These are phyloP conservation scores for Glycine soja DNA, from an alignment of 306 rosid species.

Conservation along the genomic window DNA sequence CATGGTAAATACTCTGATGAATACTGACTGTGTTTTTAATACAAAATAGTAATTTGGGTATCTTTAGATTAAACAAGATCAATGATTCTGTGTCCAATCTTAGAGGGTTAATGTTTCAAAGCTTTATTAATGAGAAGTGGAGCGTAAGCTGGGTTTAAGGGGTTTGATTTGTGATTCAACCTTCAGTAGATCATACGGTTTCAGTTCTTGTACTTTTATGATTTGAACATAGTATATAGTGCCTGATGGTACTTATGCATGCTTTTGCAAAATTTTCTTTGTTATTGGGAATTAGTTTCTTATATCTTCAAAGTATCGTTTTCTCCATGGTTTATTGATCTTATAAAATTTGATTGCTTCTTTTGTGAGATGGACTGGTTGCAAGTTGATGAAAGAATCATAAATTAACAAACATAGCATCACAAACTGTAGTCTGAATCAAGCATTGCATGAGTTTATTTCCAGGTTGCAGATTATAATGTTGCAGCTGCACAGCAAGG, in stretches of 20 bases:
- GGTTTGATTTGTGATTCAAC: conserved; percentile 17
- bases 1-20: conserved; percentile 58
- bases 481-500: conserved; percentile 98
- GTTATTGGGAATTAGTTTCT: conserved; percentile 21
- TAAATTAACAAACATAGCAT: conserved; percentile 16
- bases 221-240: conserved; percentile 15
- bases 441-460: conserved; percentile 22
- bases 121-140: conserved; percentile 23
- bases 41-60: conserved; percentile 15
- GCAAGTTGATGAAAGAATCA: conserved; percentile 31
- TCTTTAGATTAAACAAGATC: conserved; percentile 14
- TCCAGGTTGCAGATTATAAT: conserved; percentile 93
- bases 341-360: conserved; percentile 9
- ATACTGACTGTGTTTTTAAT: conserved; percentile 13
- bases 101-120: conserved; percentile 11
- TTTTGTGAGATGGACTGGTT: conserved; percentile 2
- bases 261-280: conserved; percentile 15
- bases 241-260: background rate
- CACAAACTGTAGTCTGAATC: conserved; percentile 35
- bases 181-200: conserved; percentile 22
- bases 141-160: background rate
- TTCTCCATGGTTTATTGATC: conserved; percentile 8
- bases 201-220: conserved; percentile 32
- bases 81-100: conserved; percentile 30
- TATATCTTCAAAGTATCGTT: conserved; percentile 5